Evolutionary conservation across 1,284 basidiomycete genomes (phyloP).

Genomic region (Wallemia mellicola): DNA sequence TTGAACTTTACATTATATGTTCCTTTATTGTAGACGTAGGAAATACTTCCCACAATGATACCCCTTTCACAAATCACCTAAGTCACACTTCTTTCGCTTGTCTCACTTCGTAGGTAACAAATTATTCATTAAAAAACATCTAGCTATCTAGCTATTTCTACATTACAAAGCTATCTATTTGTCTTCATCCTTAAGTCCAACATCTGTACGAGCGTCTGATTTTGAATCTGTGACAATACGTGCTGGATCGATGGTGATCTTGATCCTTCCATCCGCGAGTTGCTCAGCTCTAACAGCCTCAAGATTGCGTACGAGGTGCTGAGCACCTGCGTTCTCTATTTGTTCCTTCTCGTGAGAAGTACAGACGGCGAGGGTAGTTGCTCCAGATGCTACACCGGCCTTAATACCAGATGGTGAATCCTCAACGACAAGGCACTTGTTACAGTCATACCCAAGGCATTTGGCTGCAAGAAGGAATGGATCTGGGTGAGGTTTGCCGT

Average conservation of each 20-base stretch:
- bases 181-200: neutral
- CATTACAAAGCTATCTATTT: neutral
- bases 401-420: slow-evolving; percentile 42
- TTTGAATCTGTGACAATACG: neutral
- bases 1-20: no score
- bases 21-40: no score
- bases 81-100: no score
- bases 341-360: slow-evolving; percentile 22
- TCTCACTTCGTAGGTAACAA: neutral
- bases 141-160: neutral
- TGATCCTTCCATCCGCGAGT: neutral
- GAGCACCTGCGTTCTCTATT: slow-evolving; percentile 34
- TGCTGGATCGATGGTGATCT: neutral
- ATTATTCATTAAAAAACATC: neutral
- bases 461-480: slow-evolving; percentile 43
- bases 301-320: slow-evolving; percentile 33
- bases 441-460: slow-evolving; percentile 28
- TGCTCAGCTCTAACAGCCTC: slow-evolving; percentile 10
- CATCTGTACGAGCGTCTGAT: neutral
- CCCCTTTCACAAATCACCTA: no score
- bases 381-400: slow-evolving; percentile 38
- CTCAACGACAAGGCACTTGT: slow-evolving; percentile 32
- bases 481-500: slow-evolving; percentile 32
- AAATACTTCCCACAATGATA: no score
- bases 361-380: slow-evolving; percentile 43